phyloP scores from a whole-genome alignment of 1,284 basidiomycete species.

The Austropuccinia psidii region DNA sequence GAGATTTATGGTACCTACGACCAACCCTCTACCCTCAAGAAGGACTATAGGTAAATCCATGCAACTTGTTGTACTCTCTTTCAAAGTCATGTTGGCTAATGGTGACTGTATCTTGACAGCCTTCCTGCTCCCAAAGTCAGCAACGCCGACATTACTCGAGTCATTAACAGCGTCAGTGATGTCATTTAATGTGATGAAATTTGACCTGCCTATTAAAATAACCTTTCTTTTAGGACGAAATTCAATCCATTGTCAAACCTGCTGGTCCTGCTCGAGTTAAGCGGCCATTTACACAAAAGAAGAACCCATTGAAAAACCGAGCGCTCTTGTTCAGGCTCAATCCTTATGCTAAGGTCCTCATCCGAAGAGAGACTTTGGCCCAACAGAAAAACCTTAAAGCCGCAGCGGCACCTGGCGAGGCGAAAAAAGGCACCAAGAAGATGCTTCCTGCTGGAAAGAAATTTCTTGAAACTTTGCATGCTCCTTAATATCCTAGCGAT shows the following conservation, averaged over 20 bases:
- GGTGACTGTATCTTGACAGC: constrained; percentile 48
- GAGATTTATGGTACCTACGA: constrained; percentile 91
- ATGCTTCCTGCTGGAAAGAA: constrained; percentile 32
- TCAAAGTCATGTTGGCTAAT: not conserved
- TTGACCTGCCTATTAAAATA: constrained; percentile 78
- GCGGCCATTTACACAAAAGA: constrained; percentile 98
- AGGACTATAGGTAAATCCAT: constrained; percentile 56
- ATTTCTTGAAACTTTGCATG: constrained; percentile 23
- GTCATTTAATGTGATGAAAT: not conserved
- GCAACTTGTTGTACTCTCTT: not conserved
- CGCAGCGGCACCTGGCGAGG: not conserved
- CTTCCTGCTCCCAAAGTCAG: constrained; percentile 90
- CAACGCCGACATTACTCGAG: constrained; percentile 92
- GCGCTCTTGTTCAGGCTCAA: constrained; percentile 96
- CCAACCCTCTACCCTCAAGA: constrained; percentile 76
- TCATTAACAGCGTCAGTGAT: constrained; percentile 65
- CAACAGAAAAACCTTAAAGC: constrained; percentile 21
- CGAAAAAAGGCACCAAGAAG: constrained; percentile 26
- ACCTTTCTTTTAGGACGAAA: constrained; percentile 42
- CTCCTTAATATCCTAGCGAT: too few species aligned
- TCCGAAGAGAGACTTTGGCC: constrained; percentile 16
- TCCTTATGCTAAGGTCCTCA: constrained; percentile 75
- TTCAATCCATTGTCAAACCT: constrained; percentile 73
- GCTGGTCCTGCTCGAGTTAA: constrained; percentile 68
- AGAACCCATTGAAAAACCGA: constrained; percentile 97